phyloP scores from a whole-genome alignment of 345 rosid species.

The Camelina neglecta region DNA sequence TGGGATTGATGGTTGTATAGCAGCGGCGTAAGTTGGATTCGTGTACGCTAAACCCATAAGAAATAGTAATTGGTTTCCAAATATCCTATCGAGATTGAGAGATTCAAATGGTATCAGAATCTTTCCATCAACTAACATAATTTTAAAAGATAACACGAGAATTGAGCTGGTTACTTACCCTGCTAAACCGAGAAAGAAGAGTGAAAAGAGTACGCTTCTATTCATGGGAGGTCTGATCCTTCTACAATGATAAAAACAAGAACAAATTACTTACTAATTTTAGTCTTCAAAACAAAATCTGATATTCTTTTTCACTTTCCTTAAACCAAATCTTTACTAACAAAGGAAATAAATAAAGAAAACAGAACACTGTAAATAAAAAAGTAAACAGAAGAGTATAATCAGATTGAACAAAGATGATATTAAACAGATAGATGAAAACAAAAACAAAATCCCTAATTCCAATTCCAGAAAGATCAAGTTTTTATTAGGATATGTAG shows the following conservation, averaged over 20 bases:
- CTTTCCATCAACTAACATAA: slow-evolving; percentile 6
- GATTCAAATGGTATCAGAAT: slow-evolving; percentile 26
- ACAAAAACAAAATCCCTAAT: not conserved
- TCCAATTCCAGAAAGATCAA: slow-evolving; percentile 5
- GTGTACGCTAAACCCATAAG: slow-evolving; percentile 92
- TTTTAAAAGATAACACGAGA: slow-evolving; percentile 7
- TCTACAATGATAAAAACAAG: slow-evolving; percentile 52
- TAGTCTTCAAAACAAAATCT: not conserved
- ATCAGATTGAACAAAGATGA: not conserved
- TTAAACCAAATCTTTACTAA: not conserved
- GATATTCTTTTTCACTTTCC: not conserved
- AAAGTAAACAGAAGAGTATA: not conserved
- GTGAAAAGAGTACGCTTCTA: slow-evolving; percentile 60
- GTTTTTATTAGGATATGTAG: not conserved
- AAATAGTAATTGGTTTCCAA: slow-evolving; percentile 94
- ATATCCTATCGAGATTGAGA: slow-evolving; percentile 65
- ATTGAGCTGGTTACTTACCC: slow-evolving; percentile 58
- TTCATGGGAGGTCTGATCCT: slow-evolving; percentile 78
- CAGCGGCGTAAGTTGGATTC: slow-evolving; percentile 97
- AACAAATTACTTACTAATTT: not conserved
- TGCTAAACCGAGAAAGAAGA: slow-evolving; percentile 84
- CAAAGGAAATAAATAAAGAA: not conserved
- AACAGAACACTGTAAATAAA: not conserved
- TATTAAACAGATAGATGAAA: not conserved
- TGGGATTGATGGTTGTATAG: slow-evolving; percentile 93